These are phyloP conservation scores for Erysimum pusillum DNA, from an alignment of 441 rosid species.

Conservation along the genomic window DNA sequence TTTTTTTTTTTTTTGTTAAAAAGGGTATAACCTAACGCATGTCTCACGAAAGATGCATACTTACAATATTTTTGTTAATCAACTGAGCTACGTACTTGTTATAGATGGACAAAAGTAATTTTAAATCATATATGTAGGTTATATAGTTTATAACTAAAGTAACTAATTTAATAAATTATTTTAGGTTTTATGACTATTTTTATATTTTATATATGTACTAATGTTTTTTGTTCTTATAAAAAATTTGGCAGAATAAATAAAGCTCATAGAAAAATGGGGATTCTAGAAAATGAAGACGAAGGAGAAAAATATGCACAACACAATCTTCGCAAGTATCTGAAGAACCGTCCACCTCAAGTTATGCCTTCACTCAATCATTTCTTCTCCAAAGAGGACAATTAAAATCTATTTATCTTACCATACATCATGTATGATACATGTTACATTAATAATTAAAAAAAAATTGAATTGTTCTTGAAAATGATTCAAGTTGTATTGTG, in stretches of 20 bases:
- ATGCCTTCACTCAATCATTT: conserved; percentile 68
- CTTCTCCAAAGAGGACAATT: conserved; percentile 52
- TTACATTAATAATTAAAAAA: neutral
- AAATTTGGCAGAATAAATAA: conserved; percentile 40
- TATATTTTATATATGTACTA: neutral
- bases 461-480: neutral
- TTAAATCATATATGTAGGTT: neutral
- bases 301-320: conserved; percentile 68
- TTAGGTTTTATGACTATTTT: too few relatives aligned
- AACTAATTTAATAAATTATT: neutral
- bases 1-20: too few relatives aligned
- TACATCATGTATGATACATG: too few relatives aligned
- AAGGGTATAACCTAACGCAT: neutral
- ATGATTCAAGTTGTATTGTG: neutral
- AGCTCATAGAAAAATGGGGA: conserved; percentile 47
- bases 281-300: conserved; percentile 62
- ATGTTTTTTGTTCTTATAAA: neutral
- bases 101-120: neutral
- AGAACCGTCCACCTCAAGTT: conserved; percentile 64
- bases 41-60: neutral
- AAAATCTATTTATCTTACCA: neutral
- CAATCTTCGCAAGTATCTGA: conserved; percentile 60
- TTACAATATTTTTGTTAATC: neutral
- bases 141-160: neutral
- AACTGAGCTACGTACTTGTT: neutral